phyloP scores from a whole-genome alignment of 495 filamentous ascomycete genomes.

The Talaromyces trachyspermus region DNA sequence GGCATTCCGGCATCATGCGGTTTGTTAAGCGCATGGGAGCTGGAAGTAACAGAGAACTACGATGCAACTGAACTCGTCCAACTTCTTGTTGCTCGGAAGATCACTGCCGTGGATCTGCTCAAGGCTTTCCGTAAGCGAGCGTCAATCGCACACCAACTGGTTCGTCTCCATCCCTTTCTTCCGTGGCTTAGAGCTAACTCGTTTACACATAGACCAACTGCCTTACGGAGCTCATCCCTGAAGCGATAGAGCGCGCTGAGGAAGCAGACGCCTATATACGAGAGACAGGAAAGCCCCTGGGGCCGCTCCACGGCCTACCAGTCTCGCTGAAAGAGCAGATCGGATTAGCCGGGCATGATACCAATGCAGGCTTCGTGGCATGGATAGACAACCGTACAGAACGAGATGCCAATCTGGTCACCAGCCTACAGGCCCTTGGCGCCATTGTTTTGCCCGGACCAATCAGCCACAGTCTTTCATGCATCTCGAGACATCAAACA shows the following conservation, averaged over 20 bases:
- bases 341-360: too few species aligned
- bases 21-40: neutral
- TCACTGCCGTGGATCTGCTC: constrained; percentile 40
- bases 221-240: constrained; percentile 55
- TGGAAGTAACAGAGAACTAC: constrained; percentile 2
- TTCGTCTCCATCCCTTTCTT: too few species aligned
- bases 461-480: too few species aligned
- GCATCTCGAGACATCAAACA: too few species aligned
- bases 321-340: constrained; percentile 65
- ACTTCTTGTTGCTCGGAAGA: constrained; percentile 31
- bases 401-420: too few species aligned
- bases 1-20: too few species aligned
- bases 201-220: too few species aligned
- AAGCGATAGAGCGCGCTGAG: constrained; percentile 33
- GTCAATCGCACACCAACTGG: constrained; percentile 50
- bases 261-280: constrained; percentile 35
- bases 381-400: too few species aligned
- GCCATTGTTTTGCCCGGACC: too few species aligned
- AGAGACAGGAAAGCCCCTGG: constrained; percentile 36
- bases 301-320: constrained; percentile 61
- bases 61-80: neutral
- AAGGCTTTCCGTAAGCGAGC: constrained; percentile 54
- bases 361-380: too few species aligned
- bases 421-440: too few species aligned
- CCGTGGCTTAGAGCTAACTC: too few species aligned